Base-by-base conservation (phyloP, 176 grass and related monocot species). In the Saccharum officinarum region DNA sequence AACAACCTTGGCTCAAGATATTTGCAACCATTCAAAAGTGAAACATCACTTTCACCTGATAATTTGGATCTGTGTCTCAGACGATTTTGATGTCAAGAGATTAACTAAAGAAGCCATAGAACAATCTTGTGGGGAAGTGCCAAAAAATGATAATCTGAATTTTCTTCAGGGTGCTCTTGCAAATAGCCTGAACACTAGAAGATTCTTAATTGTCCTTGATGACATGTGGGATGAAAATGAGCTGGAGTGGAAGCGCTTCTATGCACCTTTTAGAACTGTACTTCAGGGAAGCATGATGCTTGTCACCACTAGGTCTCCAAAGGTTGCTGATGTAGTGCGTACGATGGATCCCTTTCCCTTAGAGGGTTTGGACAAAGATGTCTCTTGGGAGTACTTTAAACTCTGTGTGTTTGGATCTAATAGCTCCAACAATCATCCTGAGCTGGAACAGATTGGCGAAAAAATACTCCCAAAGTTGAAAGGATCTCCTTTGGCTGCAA, bases 51-150 rank as follows among this genome's bases (percentile, higher is more conserved):
- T 92, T 31, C 5, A 78, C 8, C 17, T 20, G 4, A 65, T 67
- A 67, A 85, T 92, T 42, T 92, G 90, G 90, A 77, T 31, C 11
- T 85, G 77, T 62, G 90, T 92, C 10, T 88, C 82, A 0, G 77
- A 85, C 46, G 34, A 66, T 9, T 91, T 91, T 38, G 81, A 88
- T 67, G 63, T 47, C 14, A 82, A 45, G 15, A 63, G 36, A 30
- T 67, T 89, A 26, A 45, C 69, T 45, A 72, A 72, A 45, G 69
- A 44, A 22, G 22, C 17, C 10, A 7, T 72, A 15, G 4, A 72
- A 2, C 7, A 10, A 31, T 41, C 37, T 10, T 69, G 8, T 33
- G 13, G 16, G 1, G 36, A 2, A 18, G 1, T n/a, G 2, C 7
- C 14, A 36, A 67, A 4, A 41, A 6, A 13, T 22, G 54, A 61